Evolutionary conservation across 2,329 filamentous ascomycete genomes (phyloP).

Genomic region (Colletotrichum sp.): DNA sequence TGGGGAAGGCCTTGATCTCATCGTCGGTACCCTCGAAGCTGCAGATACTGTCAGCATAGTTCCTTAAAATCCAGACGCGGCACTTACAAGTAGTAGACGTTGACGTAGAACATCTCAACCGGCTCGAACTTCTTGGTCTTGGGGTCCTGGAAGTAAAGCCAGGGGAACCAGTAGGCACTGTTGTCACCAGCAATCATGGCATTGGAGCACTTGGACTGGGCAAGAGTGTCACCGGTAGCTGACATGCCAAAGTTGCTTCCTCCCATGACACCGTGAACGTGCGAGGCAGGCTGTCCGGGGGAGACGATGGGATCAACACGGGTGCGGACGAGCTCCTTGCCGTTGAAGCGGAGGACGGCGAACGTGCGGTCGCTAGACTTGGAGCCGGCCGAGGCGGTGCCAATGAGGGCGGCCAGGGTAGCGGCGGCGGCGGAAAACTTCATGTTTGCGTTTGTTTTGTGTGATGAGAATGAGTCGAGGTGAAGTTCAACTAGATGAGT

Average conservation of each 20-base stretch:
- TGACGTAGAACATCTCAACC: conserved; percentile 75
- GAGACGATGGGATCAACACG: conserved; percentile 72
- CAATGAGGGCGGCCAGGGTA: conserved; percentile 38
- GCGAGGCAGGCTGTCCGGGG: conserved; percentile 61
- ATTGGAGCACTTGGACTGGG: conserved; percentile 71
- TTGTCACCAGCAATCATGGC: conserved; percentile 71
- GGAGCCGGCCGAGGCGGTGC: conserved; percentile 39
- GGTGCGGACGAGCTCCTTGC: conserved; percentile 65
- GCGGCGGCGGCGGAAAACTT: conserved; percentile 36
- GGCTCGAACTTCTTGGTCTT: conserved; percentile 66
- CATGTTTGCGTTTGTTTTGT: conserved; percentile 30
- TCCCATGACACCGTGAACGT: conserved; percentile 75
- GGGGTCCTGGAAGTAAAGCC: conserved; percentile 70
- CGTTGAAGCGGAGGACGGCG: conserved; percentile 75
- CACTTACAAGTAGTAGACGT: conserved; percentile 75
- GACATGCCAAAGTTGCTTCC: conserved; percentile 70
- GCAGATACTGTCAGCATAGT: conserved; percentile 30
- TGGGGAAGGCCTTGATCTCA: conserved; percentile 71
- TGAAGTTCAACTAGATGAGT: neutral
- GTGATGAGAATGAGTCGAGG: neutral
- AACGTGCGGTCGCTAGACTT: conserved; percentile 57
- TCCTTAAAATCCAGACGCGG: neutral
- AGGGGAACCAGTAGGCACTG: conserved; percentile 80
- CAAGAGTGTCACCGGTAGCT: conserved; percentile 65
- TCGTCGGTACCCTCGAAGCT: conserved; percentile 69